Evolutionary conservation across 2,329 filamentous ascomycete genomes (phyloP), one percentile per base, ranked within the genome.

Genomic region (Aureobasidium subglaciale): DNA sequence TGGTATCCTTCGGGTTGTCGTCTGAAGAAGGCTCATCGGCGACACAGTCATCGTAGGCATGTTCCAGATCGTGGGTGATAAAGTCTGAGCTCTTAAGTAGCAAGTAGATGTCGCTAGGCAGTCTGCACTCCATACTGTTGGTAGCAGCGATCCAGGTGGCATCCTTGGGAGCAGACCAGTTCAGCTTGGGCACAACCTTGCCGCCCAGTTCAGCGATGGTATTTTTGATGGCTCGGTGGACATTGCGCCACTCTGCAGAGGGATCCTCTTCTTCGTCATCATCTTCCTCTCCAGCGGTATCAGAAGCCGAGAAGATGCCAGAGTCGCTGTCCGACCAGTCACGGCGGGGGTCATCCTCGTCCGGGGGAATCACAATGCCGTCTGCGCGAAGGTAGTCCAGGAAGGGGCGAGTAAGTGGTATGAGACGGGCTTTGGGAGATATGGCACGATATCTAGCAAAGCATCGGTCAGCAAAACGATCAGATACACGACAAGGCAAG

Each of bases 161-260:
- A 68, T 99, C 93, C 70, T 96, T 96, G 4, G 93, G 93, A 4
- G 90, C 86, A 5, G 91, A 96, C 93, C 93, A 99, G 74, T 97
- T 97, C 43, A 99, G 76, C 71, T 99, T 99, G 0, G 93, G 93
- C 1, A 87, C 85, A 8, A 96, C 91, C 58, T 85, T 83, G 58
- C 92, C 92, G 15, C 89, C 91, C 1, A 97, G 80, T 63, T 91
- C 87, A 11, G 77, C 72, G 59, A 99, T 96, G 38, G 82, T 87
- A 22, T 82, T 76, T 68, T 85, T 86, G 69, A 99, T 90, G 56
- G 80, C 72, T 41, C 83, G 76, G 70, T 99, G 93, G 2, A 91
- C 80, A 32, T 88, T 86, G 8, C 84, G 69, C 82, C 82, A 85
- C 45, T 75, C 70, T 27, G 67, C 66, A 1, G 80, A 82, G 72